Base-by-base conservation (phyloP, 257 asterid species). In the Nicotiana undulata region DNA sequence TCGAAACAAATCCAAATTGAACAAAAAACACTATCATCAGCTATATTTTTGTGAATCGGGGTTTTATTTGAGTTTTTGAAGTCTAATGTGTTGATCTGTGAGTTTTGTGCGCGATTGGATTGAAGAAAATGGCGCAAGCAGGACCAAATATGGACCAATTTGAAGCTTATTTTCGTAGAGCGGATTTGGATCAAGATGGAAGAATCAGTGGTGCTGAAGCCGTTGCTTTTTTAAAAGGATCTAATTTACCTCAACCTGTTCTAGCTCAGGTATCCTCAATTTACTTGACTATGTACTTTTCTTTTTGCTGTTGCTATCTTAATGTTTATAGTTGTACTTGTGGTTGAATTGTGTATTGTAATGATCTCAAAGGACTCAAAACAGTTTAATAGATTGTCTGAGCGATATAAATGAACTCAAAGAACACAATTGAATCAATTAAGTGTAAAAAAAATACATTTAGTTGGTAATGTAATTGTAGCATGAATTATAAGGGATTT, bases 121-220 rank as follows among this genome's bases (percentile, higher is more conserved):
- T 49, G 75, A 61, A 63, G n/a, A 56, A 58, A 85, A 87, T 86
- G 89, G 92, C 96, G 88, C 85, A 28, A 79, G 89, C 80, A 40
- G 84, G 85, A 40, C 81, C 63, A 20, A 84, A 79, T 82, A 86
- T 87, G 93, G 97, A 95, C 40, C 93, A 93, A 85, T 95, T 95
- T 82, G 98, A 95, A 88, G 91, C 85, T 63, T 95, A 80, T 84
- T 95, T 95, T 72, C 94, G 89, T 55, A 86, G 92, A 87, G 98
- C 98, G 53, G 98, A 95, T 91, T 85, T 89, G 94, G 97, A 95
- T 92, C 97, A 91, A 49, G 98, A 95, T 79, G 97, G 98, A 55
- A 89, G 92, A 88, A 92, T 95, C 86, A 95, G 97, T 80, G 98
- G 98, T 61, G 91, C 67, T 81, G 98, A 95, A 88, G 98, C 98